phyloP scores from a whole-genome alignment of 1,139 yeast species.

The Kodamaea alishanica region DNA sequence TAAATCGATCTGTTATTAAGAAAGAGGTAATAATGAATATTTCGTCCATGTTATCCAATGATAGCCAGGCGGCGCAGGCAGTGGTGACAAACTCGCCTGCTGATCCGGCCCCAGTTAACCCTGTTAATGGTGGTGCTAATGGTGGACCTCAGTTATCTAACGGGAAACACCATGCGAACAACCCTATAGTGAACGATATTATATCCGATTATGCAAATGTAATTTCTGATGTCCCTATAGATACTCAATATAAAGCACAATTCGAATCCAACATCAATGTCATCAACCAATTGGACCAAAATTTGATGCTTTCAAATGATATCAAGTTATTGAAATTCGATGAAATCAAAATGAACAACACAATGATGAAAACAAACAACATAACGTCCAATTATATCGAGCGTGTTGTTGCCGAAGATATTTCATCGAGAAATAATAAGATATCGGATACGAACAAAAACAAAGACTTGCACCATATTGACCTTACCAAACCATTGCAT shows the following conservation, averaged over 20 bases:
- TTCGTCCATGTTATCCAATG: conserved; percentile 40
- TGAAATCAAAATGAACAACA: conserved; percentile 23
- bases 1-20: no score
- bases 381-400: conserved; percentile 34
- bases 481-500: conserved; percentile 16
- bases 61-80: conserved; percentile 16
- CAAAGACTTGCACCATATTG: conserved; percentile 17
- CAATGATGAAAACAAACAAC: conserved; percentile 25
- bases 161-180: not conserved
- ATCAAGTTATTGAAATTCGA: conserved; percentile 28
- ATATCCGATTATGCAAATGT: not conserved
- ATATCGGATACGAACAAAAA: conserved; percentile 18
- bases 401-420: conserved; percentile 36
- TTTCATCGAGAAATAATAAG: conserved; percentile 22
- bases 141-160: no score
- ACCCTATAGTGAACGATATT: not conserved
- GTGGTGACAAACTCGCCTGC: conserved; percentile 1
- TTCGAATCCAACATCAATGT: conserved; percentile 28
- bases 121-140: not conserved
- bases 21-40: conserved; percentile 28
- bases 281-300: conserved; percentile 29
- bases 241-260: conserved; percentile 11
- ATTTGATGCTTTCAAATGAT: conserved; percentile 25
- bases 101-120: conserved; percentile 7
- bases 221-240: conserved; percentile 3